Percentiles rank a stretch among this genome's conserved stretches.
Evolutionary conservation across 345 rosid genomes (phyloP).

Genomic region (Lepidium sativum): DNA sequence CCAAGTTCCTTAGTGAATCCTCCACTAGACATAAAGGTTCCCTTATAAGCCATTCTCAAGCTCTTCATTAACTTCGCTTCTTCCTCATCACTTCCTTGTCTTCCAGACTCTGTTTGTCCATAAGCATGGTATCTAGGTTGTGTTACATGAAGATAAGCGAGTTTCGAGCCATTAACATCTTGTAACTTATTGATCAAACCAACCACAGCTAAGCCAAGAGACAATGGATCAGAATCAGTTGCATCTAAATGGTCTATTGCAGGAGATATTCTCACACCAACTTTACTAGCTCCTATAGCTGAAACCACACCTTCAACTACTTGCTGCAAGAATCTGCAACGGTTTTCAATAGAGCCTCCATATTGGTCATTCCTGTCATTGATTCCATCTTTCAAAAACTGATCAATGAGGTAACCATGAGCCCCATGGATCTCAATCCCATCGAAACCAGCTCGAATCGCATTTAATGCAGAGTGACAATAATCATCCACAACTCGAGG

Average conservation of each 20-base stretch:
- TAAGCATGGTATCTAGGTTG: slow-evolving; percentile 69
- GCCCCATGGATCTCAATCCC: slow-evolving; percentile 88
- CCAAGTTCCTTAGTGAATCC: slow-evolving; percentile 71
- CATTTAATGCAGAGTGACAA: slow-evolving; percentile 51
- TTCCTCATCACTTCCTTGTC: slow-evolving; percentile 50
- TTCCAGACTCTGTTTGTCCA: slow-evolving; percentile 53
- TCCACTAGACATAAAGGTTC: slow-evolving; percentile 70
- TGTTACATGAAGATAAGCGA: slow-evolving; percentile 72
- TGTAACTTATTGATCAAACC: slow-evolving; percentile 59
- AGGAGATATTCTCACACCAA: slow-evolving; percentile 70
- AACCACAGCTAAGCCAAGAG: slow-evolving; percentile 55
- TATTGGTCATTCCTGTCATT: slow-evolving; percentile 69
- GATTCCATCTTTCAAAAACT: slow-evolving; percentile 72
- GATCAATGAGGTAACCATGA: slow-evolving; percentile 83
- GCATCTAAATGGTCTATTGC: slow-evolving; percentile 80
- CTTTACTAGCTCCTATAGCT: slow-evolving; percentile 51
- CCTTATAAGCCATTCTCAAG: slow-evolving; percentile 47
- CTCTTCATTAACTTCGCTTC: slow-evolving; percentile 47
- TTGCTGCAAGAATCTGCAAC: slow-evolving; percentile 46
- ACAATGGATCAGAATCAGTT: slow-evolving; percentile 65
- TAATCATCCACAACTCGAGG: slow-evolving; percentile 44
- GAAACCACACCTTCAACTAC: slow-evolving; percentile 43
- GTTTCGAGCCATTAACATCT: slow-evolving; percentile 34
- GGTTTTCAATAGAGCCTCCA: slow-evolving; percentile 62
- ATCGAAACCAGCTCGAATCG: slow-evolving; percentile 84